A percentile compares a stretch with the other conserved stretches of the same genome.
phyloP scores from a whole-genome alignment of 257 asterid species.

The Ilex aquifolium region DNA sequence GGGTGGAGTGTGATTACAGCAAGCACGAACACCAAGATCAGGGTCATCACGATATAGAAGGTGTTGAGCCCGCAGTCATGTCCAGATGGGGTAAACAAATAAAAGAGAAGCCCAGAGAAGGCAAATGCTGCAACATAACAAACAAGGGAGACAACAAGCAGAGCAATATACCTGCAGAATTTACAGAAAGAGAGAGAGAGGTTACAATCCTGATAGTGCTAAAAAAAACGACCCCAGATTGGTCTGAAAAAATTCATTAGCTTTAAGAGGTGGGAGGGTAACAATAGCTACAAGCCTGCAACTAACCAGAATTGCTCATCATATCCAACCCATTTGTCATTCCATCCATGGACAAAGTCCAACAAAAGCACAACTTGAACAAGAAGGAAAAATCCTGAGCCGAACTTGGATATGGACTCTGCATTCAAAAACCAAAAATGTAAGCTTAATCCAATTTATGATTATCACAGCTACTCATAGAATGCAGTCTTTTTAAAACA shows the following conservation, averaged over 20 bases:
- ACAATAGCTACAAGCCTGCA: not conserved
- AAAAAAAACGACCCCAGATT: not conserved
- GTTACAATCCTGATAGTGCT: constrained; percentile 5
- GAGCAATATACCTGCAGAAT: constrained; percentile 66
- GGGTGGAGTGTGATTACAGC: constrained; percentile 83
- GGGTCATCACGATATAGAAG: constrained; percentile 68
- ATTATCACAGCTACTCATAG: too few relatives aligned
- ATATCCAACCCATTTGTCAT: constrained; percentile 94
- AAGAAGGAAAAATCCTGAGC: constrained; percentile 88
- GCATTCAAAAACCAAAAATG: constrained; percentile 29
- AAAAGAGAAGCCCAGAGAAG: constrained; percentile 80
- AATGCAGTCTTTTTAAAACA: too few relatives aligned
- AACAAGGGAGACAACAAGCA: constrained; percentile 80
- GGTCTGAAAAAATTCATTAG: too few relatives aligned
- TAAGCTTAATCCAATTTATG: constrained; percentile 4
- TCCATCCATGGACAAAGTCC: constrained; percentile 93
- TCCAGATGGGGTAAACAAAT: constrained; percentile 79
- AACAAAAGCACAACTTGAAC: constrained; percentile 92
- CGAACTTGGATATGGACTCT: constrained; percentile 88
- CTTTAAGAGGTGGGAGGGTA: too few relatives aligned
- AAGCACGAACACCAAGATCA: constrained; percentile 60
- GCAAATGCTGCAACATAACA: constrained; percentile 74
- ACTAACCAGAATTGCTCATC: constrained; percentile 87
- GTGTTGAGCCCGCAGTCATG: constrained; percentile 93
- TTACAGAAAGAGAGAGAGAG: not conserved